Percentiles rank a stretch among this genome's conserved stretches.
These are phyloP conservation scores for Kandelia obovata DNA, from an alignment of 345 rosid genomes.

Conservation along the genomic window DNA sequence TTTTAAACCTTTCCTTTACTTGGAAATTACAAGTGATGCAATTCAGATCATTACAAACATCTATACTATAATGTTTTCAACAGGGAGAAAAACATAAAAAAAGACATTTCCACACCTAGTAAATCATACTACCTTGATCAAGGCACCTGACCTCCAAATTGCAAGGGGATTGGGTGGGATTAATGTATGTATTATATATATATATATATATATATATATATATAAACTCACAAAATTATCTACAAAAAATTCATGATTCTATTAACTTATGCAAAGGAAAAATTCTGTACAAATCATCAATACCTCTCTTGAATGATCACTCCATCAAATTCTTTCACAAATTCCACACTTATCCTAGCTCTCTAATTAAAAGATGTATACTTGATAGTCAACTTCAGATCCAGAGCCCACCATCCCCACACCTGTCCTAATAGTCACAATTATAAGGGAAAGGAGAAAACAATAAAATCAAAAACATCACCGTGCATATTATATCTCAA, in stretches of 20 bases:
- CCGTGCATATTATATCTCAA: background rate
- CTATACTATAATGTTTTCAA: background rate
- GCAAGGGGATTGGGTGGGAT: no score
- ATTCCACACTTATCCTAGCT: background rate
- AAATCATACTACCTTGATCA: no score
- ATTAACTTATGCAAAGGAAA: background rate
- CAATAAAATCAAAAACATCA: background rate
- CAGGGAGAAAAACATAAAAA: no score
- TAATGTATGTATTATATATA: no score
- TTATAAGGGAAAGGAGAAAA: background rate
- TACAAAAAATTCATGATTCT: background rate
- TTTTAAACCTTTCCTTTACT: slow-evolving; percentile 9
- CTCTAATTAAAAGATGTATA: background rate
- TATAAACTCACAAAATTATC: background rate
- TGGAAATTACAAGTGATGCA: slow-evolving; percentile 14
- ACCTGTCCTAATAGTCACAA: background rate
- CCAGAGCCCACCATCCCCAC: background rate
- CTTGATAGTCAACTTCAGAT: background rate
- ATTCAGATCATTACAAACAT: background rate
- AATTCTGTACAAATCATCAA: background rate
- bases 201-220: no score
- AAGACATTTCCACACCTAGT: no score
- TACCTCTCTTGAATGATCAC: no score
- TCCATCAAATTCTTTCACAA: background rate
- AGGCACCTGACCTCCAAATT: no score